Percentiles rank a stretch among this genome's conserved stretches.
Conservation (phyloP, 768 basidiomycete species). For the Leucogyrophana mollusca region DNA sequence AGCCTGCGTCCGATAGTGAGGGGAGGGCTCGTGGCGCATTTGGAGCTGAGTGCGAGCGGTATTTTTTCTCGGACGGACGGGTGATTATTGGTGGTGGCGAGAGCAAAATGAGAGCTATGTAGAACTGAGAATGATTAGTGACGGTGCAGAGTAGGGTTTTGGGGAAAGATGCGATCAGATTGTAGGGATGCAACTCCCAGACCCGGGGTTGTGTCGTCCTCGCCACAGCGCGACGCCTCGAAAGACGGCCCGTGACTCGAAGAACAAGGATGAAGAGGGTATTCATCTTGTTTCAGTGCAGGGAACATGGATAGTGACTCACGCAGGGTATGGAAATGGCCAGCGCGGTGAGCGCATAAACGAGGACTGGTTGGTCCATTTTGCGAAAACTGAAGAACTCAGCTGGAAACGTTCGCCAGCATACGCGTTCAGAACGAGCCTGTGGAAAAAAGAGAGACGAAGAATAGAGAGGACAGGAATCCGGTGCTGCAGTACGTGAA, state of each 20-base stretch:
- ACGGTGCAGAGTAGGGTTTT: neutral
- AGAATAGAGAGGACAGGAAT: too few relatives aligned
- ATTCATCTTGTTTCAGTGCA: conserved; percentile 48
- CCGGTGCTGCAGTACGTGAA: too few relatives aligned
- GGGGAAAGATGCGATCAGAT: conserved; percentile 30
- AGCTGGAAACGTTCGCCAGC: too few relatives aligned
- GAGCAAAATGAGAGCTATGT: conserved; percentile 68
- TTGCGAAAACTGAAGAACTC: too few relatives aligned
- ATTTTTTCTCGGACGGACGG: conserved; percentile 66
- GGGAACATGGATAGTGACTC: conserved; percentile 16
- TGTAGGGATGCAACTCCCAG: conserved; percentile 39
- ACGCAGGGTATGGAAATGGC: conserved; percentile 24
- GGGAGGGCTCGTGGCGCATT: conserved; percentile 55
- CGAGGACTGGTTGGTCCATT: conserved; percentile 27
- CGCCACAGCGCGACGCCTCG: conserved; percentile 51
- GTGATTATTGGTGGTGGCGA: conserved; percentile 70
- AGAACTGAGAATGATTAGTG: conserved; percentile 48
- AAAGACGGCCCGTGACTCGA: conserved; percentile 65
- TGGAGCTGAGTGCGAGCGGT: conserved; percentile 55
- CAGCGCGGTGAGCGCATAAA: conserved; percentile 17
- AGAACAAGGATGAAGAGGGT: conserved; percentile 90
- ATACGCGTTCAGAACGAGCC: too few relatives aligned
- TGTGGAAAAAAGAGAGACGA: too few relatives aligned
- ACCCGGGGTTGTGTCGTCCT: conserved; percentile 61
- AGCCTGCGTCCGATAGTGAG: conserved; percentile 50